phyloP scores from a whole-genome alignment of 108 stramenopile species.

The Aurantiochytrium sp. region DNA sequence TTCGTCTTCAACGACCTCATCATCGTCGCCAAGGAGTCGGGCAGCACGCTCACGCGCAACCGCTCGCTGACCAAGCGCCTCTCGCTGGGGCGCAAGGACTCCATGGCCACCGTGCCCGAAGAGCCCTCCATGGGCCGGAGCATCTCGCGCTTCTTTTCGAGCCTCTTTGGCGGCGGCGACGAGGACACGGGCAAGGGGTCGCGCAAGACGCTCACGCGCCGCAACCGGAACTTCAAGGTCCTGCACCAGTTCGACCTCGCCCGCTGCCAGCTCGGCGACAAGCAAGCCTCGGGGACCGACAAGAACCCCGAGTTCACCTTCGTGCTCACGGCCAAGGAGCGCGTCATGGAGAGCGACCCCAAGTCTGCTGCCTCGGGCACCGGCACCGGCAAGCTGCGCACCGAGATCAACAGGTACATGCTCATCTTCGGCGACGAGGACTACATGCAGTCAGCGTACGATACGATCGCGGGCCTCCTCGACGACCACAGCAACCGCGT shows the following conservation, averaged over 20 bases:
- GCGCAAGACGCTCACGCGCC: background rate
- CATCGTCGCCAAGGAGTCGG: background rate
- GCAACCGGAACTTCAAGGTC: background rate
- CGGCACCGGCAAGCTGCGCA: background rate
- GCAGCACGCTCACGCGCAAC: background rate
- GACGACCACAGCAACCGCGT: background rate
- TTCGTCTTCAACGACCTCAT: slow-evolving; percentile 26
- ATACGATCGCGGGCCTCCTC: background rate
- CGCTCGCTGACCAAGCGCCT: background rate
- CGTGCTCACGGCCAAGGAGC: background rate
- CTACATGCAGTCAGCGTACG: background rate
- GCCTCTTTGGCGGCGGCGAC: background rate
- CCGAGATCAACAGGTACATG: background rate
- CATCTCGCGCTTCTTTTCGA: background rate
- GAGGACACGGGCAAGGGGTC: background rate
- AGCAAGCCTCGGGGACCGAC: background rate
- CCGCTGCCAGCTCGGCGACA: background rate
- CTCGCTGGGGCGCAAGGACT: background rate
- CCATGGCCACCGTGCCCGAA: background rate
- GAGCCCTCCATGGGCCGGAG: background rate
- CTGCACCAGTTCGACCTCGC: background rate
- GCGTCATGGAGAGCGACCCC: background rate
- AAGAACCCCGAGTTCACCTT: background rate
- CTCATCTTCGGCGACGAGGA: background rate
- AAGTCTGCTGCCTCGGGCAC: background rate